Evolutionary conservation across 345 rosid species (phyloP).

Genomic region (Alliaria petiolata): DNA sequence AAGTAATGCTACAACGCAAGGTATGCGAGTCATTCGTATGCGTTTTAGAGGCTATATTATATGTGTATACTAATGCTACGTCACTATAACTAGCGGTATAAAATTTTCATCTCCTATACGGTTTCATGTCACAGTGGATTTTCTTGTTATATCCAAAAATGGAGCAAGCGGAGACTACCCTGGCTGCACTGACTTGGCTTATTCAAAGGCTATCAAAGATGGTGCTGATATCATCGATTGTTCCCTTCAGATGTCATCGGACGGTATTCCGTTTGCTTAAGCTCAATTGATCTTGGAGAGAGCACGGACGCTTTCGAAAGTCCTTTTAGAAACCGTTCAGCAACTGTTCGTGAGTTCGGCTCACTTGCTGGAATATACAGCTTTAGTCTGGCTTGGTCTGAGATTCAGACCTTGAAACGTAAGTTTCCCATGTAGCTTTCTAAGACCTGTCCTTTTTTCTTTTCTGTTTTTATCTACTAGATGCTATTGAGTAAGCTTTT

Average conservation of each 20-base stretch:
- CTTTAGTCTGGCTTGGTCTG: conserved; percentile 63
- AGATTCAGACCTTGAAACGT: conserved; percentile 63
- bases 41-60: neutral
- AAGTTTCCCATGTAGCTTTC: conserved; percentile 30
- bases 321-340: conserved; percentile 34
- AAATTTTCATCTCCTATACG: neutral
- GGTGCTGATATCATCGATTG: conserved; percentile 81
- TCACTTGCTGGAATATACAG: conserved; percentile 44
- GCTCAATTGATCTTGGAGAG: conserved; percentile 55
- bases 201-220: conserved; percentile 59
- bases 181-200: conserved; percentile 79
- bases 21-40: conserved; percentile 36
- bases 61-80: neutral
- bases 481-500: neutral
- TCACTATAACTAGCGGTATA: neutral
- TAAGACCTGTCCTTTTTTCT: neutral
- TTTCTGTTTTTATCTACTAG: neutral
- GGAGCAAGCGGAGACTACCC: conserved; percentile 98
- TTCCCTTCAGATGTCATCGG: conserved; percentile 79
- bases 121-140: conserved; percentile 37
- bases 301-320: conserved; percentile 45
- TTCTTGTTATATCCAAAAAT: conserved; percentile 59
- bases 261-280: conserved; percentile 60
- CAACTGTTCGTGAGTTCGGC: conserved; percentile 42
- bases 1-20: conserved; percentile 52